Evolutionary conservation across 495 filamentous ascomycete genomes (phyloP), one percentile per base, ranked within the genome.

Genomic region (Lasiosphaeria miniovina): DNA sequence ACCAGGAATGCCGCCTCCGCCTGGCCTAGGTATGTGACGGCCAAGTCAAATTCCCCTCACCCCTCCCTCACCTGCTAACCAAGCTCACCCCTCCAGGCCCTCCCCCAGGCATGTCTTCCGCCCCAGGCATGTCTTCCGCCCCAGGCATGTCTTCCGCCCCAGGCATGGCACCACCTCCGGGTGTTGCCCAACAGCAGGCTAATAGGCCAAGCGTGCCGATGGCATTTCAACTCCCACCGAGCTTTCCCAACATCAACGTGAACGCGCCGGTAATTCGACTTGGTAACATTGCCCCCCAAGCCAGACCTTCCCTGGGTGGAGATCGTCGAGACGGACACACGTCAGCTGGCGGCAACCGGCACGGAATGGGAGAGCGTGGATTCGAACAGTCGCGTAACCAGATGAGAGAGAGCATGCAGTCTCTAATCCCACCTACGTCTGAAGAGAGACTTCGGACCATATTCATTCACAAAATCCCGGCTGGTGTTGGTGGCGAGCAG

Each of bases 231-330:
- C 85, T 91, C 31, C 93, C 93, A 31, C 78, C 91, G 48, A 96
- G 94, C 69, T 88, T 97, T 80, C 92, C 94, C 8, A 94, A 96
- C 73, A 96, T 98, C 77, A 97, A 99, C 76, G 96, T 97, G 75
- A 94, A 88, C 70, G 95, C 94, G 17, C 92, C 95, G 52, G 93
- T 98, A 40, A 98, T 99, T 72, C 90, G 94, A 32, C 81, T 99
- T 40, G 93, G 93, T 9, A 81, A 83, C 43, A 85, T 82, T 3
- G 82, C 85, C 8, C 84, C 83, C 4, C 86, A 88, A 5, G 71
- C 82, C 32, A 90, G 91, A 68, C 79, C 88, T 0, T 59, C 67
- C 10, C 52, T 54, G n/a, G 75, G 81, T 10, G 74, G 83, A 65
- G 77, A 80, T 49, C 69, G 75, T 32, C 68, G 63, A 58, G 68